Evolutionary conservation across 1,284 basidiomycete genomes (phyloP).

Genomic region (Naganishia albida): DNA sequence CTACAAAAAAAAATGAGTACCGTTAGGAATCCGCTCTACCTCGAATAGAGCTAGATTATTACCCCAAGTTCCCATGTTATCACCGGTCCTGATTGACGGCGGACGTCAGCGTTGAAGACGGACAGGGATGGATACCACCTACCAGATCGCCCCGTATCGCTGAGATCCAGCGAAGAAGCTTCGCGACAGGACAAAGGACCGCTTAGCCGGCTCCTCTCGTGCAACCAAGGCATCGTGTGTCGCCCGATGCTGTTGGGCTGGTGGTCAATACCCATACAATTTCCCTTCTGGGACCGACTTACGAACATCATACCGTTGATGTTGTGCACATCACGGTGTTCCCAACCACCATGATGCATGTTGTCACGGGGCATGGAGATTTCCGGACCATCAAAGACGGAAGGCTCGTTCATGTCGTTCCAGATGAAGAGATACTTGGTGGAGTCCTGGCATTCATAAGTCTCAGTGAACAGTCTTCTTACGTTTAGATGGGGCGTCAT

Average conservation of each 20-base stretch:
- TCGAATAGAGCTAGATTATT: conserved; percentile 16
- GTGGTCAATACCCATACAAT: conserved; percentile 29
- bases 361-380: conserved; percentile 96
- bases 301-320: conserved; percentile 57
- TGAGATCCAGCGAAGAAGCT: conserved; percentile 95
- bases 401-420: conserved; percentile 99
- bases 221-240: conserved; percentile 79
- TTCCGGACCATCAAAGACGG: conserved; percentile 97
- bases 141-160: conserved; percentile 93
- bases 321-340: conserved; percentile 81
- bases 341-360: conserved; percentile 87
- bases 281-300: conserved; percentile 33
- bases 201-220: conserved; percentile 71
- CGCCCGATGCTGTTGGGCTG: conserved; percentile 66
- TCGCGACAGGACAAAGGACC: conserved; percentile 93
- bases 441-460: conserved; percentile 47
- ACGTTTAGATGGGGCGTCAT: conserved; percentile 10
- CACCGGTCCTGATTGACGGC: conserved; percentile 66
- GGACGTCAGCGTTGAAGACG: neutral
- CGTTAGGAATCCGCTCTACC: neutral
- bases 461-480: neutral
- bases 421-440: conserved; percentile 84
- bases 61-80: conserved; percentile 94
- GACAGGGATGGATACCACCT: conserved; percentile 7
- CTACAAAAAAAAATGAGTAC: conserved; percentile 33